phyloP scores from a whole-genome alignment of 148 eudicot species.

The Mesembryanthemum crystallinum region DNA sequence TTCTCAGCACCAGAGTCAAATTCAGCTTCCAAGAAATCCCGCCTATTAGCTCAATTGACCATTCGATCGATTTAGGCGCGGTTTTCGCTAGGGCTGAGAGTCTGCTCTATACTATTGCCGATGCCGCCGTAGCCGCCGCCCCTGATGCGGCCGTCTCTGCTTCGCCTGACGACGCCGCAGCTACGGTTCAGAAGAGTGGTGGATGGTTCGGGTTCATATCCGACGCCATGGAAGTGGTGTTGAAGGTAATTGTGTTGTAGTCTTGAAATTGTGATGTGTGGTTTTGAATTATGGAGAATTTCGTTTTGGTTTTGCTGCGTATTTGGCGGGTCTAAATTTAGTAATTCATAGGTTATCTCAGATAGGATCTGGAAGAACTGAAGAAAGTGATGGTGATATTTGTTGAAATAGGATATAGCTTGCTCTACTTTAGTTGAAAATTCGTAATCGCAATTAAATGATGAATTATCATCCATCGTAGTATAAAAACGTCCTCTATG shows the following conservation, averaged over 20 bases:
- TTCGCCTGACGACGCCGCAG: constrained; percentile 38
- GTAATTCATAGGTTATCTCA: not conserved
- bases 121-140: constrained; percentile 77
- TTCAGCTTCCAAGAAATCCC: constrained; percentile 66
- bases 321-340: not conserved
- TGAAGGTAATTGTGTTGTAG: constrained; percentile 49
- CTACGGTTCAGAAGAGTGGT: constrained; percentile 60
- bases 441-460: no score
- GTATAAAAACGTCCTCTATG: no score
- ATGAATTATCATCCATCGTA: no score
- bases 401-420: not conserved
- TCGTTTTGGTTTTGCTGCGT: not conserved
- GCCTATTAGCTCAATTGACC: constrained; percentile 40
- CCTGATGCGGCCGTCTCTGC: constrained; percentile 52
- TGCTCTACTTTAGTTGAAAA: not conserved
- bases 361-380: no score
- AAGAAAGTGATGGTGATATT: not conserved
- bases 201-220: constrained; percentile 96
- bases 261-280: not conserved
- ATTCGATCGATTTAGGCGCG: constrained; percentile 45
- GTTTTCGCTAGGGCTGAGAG: constrained; percentile 58
- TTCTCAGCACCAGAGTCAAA: constrained; percentile 49
- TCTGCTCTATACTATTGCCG: constrained; percentile 79
- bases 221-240: constrained; percentile 92
- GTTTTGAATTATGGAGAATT: not conserved